These are phyloP conservation scores for Chlorociboria aeruginascens DNA, from an alignment of 495 filamentous ascomycete species.

Conservation along the genomic window DNA sequence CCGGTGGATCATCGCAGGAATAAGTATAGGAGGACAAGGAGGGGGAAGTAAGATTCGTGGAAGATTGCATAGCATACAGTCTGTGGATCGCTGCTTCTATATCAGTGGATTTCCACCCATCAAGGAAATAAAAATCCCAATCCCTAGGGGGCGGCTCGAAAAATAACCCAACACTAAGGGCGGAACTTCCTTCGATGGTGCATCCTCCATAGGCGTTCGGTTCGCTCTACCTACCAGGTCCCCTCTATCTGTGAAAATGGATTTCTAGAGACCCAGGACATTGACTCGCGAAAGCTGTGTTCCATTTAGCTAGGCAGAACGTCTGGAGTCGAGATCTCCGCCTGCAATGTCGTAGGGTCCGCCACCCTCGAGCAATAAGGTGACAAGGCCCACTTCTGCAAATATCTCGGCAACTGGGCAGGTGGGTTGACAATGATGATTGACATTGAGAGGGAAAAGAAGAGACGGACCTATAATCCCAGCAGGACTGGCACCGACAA, in stretches of 20 bases:
- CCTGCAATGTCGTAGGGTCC: constrained; percentile 24
- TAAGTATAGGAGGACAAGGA: constrained; percentile 26
- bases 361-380: constrained; percentile 22
- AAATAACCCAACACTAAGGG: constrained; percentile 29
- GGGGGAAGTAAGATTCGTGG: constrained; percentile 39
- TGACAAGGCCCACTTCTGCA: constrained; percentile 18
- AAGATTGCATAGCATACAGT: constrained; percentile 39
- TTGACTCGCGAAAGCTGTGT: constrained; percentile 47
- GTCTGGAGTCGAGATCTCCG: constrained; percentile 7
- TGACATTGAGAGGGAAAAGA: neutral
- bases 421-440: neutral
- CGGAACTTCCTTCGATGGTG: constrained; percentile 42
- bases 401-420: constrained; percentile 1
- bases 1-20: constrained; percentile 23
- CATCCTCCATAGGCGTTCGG: constrained; percentile 40
- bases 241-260: constrained; percentile 30
- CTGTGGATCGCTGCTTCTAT: constrained; percentile 34
- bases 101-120: constrained; percentile 46
- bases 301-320: constrained; percentile 33
- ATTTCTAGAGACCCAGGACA: constrained; percentile 44
- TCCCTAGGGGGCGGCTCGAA: constrained; percentile 43
- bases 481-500: constrained; percentile 7
- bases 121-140: constrained; percentile 46
- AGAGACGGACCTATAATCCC: constrained; percentile 4
- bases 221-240: constrained; percentile 27